Percentiles rank a stretch among this genome's conserved stretches.
Evolutionary conservation across 2,329 filamentous ascomycete species (phyloP).

Genomic region (Harringtonia aguacate): DNA sequence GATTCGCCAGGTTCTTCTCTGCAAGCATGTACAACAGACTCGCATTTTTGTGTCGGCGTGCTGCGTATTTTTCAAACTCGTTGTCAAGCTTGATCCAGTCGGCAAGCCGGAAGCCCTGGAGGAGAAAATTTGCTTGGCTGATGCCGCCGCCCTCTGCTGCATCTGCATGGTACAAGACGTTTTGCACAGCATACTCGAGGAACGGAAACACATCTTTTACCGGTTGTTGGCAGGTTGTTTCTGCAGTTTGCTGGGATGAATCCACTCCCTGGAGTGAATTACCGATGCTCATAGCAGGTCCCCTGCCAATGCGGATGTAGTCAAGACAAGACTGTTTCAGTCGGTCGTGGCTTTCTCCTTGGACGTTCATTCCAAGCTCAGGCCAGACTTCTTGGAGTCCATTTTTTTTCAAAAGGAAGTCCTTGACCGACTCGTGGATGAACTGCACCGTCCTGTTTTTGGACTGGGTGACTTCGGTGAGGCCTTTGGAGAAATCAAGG

Average conservation of each 20-base stretch:
- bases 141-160: conserved; percentile 18
- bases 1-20: neutral
- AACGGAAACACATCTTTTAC: conserved; percentile 26
- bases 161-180: conserved; percentile 30
- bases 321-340: conserved; percentile 31
- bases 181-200: conserved; percentile 30
- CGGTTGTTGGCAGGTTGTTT: neutral
- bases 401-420: conserved; percentile 30
- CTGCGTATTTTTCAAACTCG: conserved; percentile 13
- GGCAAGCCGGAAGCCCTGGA: conserved; percentile 17
- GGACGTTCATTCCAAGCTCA: conserved; percentile 19
- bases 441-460: conserved; percentile 32
- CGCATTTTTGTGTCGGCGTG: neutral
- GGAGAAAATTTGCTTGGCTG: conserved; percentile 19
- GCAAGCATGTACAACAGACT: neutral
- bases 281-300: neutral
- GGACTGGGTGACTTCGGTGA: conserved; percentile 29
- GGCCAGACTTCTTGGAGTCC: conserved; percentile 21
- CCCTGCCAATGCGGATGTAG: conserved; percentile 20
- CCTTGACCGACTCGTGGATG: conserved; percentile 40
- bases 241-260: neutral
- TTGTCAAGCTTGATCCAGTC: conserved; percentile 19
- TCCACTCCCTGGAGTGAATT: neutral
- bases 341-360: conserved; percentile 26
- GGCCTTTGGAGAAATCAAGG: conserved; percentile 34